Conservation (phyloP, 2,329 filamentous ascomycete species). For the Xylariales sp. region DNA sequence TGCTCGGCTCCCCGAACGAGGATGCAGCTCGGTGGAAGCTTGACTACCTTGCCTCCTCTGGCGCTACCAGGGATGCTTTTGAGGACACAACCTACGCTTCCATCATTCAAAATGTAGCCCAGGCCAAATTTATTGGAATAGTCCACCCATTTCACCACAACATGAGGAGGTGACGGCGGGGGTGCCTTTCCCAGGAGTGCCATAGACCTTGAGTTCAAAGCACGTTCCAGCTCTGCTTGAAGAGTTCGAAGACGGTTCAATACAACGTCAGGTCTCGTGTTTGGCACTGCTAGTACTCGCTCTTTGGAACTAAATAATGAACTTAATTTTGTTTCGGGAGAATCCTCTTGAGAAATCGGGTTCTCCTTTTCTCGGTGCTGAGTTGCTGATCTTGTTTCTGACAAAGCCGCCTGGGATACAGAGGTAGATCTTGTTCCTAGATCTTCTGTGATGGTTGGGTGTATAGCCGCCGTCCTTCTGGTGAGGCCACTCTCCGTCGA, state of each 20-base stretch:
- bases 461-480: constrained; percentile 36
- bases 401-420: constrained; percentile 20
- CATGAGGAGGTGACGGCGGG: constrained; percentile 67
- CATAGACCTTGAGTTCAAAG: constrained; percentile 72
- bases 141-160: constrained; percentile 85
- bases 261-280: constrained; percentile 68
- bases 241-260: constrained; percentile 66
- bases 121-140: constrained; percentile 89
- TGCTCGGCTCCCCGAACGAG: constrained; percentile 77
- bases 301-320: constrained; percentile 69
- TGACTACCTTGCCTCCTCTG: constrained; percentile 61
- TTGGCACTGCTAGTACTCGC: constrained; percentile 60
- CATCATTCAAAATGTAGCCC: constrained; percentile 85
- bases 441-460: constrained; percentile 30
- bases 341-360: constrained; percentile 19
- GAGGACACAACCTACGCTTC: constrained; percentile 79
- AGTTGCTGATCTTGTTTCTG: constrained; percentile 20
- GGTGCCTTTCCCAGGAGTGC: constrained; percentile 68
- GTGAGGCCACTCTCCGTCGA: constrained; percentile 44
- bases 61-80: constrained; percentile 64
- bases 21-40: constrained; percentile 76
- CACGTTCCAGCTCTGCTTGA: constrained; percentile 71
- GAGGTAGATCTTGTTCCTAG: constrained; percentile 24
- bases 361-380: constrained; percentile 32
- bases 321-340: constrained; percentile 42